phyloP scores from a whole-genome alignment of 306 rosid genomes.

The Pueraria montana region DNA sequence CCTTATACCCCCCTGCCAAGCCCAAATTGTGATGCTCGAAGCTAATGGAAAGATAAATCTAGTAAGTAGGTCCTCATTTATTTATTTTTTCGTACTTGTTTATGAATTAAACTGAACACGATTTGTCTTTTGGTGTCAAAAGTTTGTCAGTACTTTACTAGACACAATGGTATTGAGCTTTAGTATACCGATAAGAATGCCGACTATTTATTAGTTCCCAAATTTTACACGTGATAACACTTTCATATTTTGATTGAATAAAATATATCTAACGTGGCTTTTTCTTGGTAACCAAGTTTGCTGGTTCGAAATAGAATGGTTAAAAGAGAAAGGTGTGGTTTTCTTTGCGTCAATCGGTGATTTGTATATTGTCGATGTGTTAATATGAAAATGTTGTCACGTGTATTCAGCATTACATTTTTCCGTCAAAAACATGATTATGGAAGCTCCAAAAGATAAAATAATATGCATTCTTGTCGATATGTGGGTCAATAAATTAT shows the following conservation, averaged over 20 bases:
- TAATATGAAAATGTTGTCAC: conserved; percentile 1
- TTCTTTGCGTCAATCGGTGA: background rate
- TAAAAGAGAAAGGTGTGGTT: conserved; percentile 7
- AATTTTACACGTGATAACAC: conserved; percentile 46
- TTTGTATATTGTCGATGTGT: background rate
- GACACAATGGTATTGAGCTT: conserved; percentile 31
- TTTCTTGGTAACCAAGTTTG: conserved; percentile 31
- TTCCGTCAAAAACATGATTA: background rate
- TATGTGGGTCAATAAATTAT: background rate
- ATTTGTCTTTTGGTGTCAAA: conserved; percentile 25
- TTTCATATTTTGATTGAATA: conserved; percentile 1
- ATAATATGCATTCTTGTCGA: background rate
- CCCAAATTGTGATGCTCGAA: conserved; percentile 4
- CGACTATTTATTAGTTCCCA: background rate
- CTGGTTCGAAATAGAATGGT: conserved; percentile 20
- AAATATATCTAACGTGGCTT: background rate
- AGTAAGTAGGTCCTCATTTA: background rate
- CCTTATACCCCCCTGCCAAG: background rate
- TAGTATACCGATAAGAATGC: conserved; percentile 40
- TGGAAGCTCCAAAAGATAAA: background rate
- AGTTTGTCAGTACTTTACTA: conserved; percentile 48
- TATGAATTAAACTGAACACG: background rate
- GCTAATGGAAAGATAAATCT: background rate
- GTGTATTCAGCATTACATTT: background rate
- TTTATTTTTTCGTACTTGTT: background rate